Percentiles rank a stretch among this genome's conserved stretches.
Evolutionary conservation across 176 grass and related monocot species (phyloP).

Genomic region (Hordeum marinum): DNA sequence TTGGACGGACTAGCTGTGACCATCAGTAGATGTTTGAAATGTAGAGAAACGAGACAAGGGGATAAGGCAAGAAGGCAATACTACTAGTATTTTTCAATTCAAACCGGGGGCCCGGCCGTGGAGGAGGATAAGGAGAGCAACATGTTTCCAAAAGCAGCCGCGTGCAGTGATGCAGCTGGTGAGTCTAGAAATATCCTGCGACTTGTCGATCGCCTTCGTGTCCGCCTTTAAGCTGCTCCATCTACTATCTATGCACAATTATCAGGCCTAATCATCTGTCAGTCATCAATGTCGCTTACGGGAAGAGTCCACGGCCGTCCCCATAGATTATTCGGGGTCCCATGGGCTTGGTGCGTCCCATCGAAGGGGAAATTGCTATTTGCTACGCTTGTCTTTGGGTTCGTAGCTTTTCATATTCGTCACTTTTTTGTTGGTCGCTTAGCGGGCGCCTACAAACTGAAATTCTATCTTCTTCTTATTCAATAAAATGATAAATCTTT

Average conservation of each 20-base stretch:
- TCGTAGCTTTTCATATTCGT: too few species aligned
- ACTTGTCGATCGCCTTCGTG: not conserved
- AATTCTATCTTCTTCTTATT: too few species aligned
- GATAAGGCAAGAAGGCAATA: not conserved
- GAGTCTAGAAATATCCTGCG: constrained; percentile 7
- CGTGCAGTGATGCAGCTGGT: not conserved
- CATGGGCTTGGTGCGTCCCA: too few species aligned
- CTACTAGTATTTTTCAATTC: not conserved
- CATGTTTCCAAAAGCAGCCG: not conserved
- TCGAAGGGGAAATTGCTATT: not conserved
- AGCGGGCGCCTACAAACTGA: too few species aligned
- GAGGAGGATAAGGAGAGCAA: not conserved
- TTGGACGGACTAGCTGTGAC: too few species aligned
- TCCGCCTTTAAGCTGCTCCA: not conserved
- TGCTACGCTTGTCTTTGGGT: not conserved
- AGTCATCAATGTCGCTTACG: not conserved
- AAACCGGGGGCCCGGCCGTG: not conserved
- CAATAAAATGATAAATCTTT: too few species aligned
- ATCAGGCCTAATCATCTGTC: not conserved
- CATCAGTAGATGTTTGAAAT: not conserved
- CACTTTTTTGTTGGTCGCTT: too few species aligned
- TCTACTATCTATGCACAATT: not conserved
- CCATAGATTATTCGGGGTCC: not conserved
- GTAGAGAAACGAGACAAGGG: not conserved
- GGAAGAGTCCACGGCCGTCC: constrained; percentile 1